These are phyloP conservation scores for Solanum sitiens DNA, from an alignment of 257 asterid genomes.

Conservation along the genomic window DNA sequence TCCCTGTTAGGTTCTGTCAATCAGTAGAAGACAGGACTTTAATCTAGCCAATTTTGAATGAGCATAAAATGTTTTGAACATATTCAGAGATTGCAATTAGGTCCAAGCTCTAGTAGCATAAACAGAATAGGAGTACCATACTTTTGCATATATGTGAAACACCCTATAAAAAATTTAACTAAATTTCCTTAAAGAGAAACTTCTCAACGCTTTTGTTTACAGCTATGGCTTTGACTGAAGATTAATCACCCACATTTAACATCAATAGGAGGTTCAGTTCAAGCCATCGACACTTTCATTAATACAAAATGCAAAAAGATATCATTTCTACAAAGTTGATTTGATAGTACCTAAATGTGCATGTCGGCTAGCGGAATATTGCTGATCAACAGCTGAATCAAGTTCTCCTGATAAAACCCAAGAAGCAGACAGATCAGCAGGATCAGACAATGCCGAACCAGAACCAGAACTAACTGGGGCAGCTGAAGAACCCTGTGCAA, in stretches of 20 bases:
- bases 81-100: not conserved
- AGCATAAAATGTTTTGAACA: not conserved
- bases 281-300: not conserved
- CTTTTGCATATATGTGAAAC: not conserved
- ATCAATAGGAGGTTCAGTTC: not conserved
- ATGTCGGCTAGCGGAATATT: slow-evolving; percentile 3
- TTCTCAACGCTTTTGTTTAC: not conserved
- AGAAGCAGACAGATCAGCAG: slow-evolving; percentile 23
- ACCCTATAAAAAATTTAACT: not conserved
- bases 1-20: slow-evolving; percentile 43
- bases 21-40: slow-evolving; percentile 7
- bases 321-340: not conserved
- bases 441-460: slow-evolving; percentile 18
- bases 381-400: slow-evolving; percentile 21
- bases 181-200: not conserved
- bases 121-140: not conserved
- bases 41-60: slow-evolving; percentile 7
- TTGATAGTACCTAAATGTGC: slow-evolving; percentile 17
- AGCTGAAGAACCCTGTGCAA: slow-evolving; percentile 59
- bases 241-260: not conserved
- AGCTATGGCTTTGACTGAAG: not conserved
- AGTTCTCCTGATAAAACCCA: slow-evolving; percentile 29
- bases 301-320: not conserved
- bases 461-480: slow-evolving; percentile 45
- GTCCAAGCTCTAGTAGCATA: not conserved